A percentile compares a stretch with the other conserved stretches of the same genome.
These are phyloP conservation scores for Huiozyma sinensis DNA, from an alignment of 805 yeast genomes.

Conservation along the genomic window DNA sequence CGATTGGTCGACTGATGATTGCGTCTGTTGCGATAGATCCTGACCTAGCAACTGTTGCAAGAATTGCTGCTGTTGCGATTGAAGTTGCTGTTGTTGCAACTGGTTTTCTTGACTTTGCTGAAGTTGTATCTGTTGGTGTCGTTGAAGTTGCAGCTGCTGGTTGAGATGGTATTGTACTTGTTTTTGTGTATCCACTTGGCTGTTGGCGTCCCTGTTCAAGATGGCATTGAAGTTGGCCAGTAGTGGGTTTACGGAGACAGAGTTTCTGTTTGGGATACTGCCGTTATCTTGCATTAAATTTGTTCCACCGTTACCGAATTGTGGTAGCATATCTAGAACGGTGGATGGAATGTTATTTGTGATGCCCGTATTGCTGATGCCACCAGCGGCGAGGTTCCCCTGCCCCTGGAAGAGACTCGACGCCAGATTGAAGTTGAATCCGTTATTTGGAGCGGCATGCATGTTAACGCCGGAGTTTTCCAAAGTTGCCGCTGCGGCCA, in stretches of 20 bases:
- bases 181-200: constrained; percentile 5
- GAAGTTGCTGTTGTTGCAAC: constrained; percentile 17
- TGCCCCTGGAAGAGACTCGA: constrained; percentile 1
- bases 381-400: neutral
- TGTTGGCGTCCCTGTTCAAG: constrained; percentile 2
- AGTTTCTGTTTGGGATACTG: no score
- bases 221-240: neutral
- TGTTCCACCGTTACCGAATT: no score
- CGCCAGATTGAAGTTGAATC: no score
- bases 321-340: neutral
- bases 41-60: constrained; percentile 8
- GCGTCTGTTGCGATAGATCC: constrained; percentile 6
- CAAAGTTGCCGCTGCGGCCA: no score
- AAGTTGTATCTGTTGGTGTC: constrained; percentile 10
- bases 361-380: no score
- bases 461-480: no score
- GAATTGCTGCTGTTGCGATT: constrained; percentile 14
- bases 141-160: constrained; percentile 14
- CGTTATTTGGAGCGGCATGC: no score
- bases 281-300: no score
- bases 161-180: constrained; percentile 10
- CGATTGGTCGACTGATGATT: constrained; percentile 5
- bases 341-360: no score
- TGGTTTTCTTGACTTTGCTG: constrained; percentile 22
- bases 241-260: neutral